Evolutionary conservation across 257 asterid species (phyloP), one percentile per base, ranked within the genome.

Genomic region (Schizonepeta tenuifolia): DNA sequence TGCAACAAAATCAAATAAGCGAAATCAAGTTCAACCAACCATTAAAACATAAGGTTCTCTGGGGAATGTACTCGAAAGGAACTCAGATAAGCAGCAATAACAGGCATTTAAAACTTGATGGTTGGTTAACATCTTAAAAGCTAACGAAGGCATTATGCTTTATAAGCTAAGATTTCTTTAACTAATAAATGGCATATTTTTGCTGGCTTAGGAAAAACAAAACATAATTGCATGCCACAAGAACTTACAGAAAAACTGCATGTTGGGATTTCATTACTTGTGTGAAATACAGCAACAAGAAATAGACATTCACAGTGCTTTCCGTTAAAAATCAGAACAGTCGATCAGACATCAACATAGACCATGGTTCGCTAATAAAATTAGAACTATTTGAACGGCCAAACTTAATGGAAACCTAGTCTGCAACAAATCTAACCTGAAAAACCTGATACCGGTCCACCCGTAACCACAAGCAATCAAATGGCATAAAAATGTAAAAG

Each of bases 1-100:
- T 81, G 82, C 63, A 41, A 81, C 62, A 66, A 54, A 60, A 9
- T 33, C 72, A 18, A 31, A 38, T 63, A 15, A 1, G 33, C 18
- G 15, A 33, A 13, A 26, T 66, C 67, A 70, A 35, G 24, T 24
- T n/a, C 54, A n/a, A 1, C 6, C 21, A 47, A 15, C 20, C 0
- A 8, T 47, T 7, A 47, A 6, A 6, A 47, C 9, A 7, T n/a
- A 47, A 47, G 54, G 54, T 47, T 47, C 54, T n/a, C 10, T 6
- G 9, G 54, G 54, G 54, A 47, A 14, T 10, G 33, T 54, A 26
- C 62, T 2, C 38, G 9, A 24, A 21, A 22, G n/a, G 33, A 54
- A 54, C 60, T 53, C 31, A 21, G 21, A 21, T 9, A 53, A 17
- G 0, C 20, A 53, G 58, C 58, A 53, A 9, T 20, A 10, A 9